phyloP scores from a whole-genome alignment of 371 early-diverging fungal species.

The Mycotypha africana region DNA sequence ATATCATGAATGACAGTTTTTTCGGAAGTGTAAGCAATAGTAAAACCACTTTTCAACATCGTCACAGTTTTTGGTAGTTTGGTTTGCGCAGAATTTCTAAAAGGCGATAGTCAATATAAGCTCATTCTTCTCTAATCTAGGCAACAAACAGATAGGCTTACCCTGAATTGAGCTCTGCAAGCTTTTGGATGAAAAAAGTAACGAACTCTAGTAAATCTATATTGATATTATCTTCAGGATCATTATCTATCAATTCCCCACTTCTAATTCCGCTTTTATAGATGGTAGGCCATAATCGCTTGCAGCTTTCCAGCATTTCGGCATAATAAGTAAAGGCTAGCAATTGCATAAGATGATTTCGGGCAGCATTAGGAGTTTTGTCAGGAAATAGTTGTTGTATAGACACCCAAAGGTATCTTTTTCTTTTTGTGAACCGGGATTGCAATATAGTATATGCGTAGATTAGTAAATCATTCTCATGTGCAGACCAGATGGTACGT shows the following conservation, averaged over 20 bases:
- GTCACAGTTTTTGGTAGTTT: too few species aligned
- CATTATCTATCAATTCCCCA: conserved; percentile 24
- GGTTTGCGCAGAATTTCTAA: too few species aligned
- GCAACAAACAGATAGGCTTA: too few species aligned
- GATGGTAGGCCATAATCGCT: conserved; percentile 29
- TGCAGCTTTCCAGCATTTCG: conserved; percentile 21
- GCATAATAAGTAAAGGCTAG: conserved; percentile 9
- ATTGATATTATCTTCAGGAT: conserved; percentile 12
- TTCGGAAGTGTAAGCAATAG: too few species aligned
- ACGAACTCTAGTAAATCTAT: conserved; percentile 30
- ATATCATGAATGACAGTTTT: too few species aligned
- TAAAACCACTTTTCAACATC: too few species aligned
- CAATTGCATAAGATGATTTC: conserved; percentile 35
- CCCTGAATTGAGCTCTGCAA: too few species aligned
- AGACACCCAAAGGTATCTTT: conserved; percentile 37
- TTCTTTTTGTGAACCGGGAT: conserved; percentile 1
- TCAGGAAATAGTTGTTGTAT: conserved; percentile 14
- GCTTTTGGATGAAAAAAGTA: conserved; percentile 29
- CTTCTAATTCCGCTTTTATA: conserved; percentile 28
- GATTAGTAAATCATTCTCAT: conserved; percentile 49
- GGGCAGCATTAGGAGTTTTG: conserved; percentile 15
- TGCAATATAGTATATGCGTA: conserved; percentile 30
- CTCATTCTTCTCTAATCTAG: neutral
- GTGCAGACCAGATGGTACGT: conserved; percentile 31
- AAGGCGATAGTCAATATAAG: neutral